Evolutionary conservation across 2,329 filamentous ascomycete genomes (phyloP).

Genomic region (Trichoderma sp.): DNA sequence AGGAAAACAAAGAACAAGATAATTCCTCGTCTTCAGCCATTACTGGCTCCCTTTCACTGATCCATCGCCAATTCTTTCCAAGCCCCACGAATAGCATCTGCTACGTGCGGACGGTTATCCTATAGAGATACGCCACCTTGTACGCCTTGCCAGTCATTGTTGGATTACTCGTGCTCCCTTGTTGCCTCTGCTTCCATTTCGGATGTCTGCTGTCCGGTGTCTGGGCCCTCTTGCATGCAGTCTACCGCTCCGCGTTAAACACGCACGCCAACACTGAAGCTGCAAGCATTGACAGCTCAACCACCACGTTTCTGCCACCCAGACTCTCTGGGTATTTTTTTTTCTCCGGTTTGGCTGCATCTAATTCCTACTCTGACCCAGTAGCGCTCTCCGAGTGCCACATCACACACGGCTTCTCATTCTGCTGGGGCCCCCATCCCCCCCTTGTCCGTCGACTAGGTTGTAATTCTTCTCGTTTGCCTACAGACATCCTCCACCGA

Average conservation of each 20-base stretch:
- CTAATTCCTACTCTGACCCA: slow-evolving; percentile 22
- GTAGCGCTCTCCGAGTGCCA: slow-evolving; percentile 27
- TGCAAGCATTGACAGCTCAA: slow-evolving; percentile 27
- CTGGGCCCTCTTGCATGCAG: slow-evolving; percentile 26
- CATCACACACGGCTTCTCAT: slow-evolving; percentile 27
- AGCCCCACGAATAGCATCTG: slow-evolving; percentile 10
- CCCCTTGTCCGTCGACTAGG: background rate
- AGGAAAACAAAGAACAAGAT: background rate
- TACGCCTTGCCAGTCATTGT: slow-evolving; percentile 12
- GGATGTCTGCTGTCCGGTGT: background rate
- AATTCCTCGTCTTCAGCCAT: background rate
- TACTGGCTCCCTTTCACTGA: background rate
- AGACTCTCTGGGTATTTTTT: slow-evolving; percentile 1
- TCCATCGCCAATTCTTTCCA: background rate
- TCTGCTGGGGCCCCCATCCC: slow-evolving; percentile 15
- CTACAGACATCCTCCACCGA: slow-evolving; percentile 10
- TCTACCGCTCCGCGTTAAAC: slow-evolving; percentile 24
- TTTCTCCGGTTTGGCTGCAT: slow-evolving; percentile 21
- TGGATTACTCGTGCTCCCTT: slow-evolving; percentile 16
- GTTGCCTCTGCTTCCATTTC: slow-evolving; percentile 9
- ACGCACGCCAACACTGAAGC: slow-evolving; percentile 13
- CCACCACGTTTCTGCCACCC: slow-evolving; percentile 12
- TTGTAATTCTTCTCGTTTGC: slow-evolving; percentile 2
- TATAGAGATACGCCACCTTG: slow-evolving; percentile 19
- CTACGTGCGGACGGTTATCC: background rate